phyloP scores from a whole-genome alignment of 2,329 filamentous ascomycete species.

The Claviceps sp. region DNA sequence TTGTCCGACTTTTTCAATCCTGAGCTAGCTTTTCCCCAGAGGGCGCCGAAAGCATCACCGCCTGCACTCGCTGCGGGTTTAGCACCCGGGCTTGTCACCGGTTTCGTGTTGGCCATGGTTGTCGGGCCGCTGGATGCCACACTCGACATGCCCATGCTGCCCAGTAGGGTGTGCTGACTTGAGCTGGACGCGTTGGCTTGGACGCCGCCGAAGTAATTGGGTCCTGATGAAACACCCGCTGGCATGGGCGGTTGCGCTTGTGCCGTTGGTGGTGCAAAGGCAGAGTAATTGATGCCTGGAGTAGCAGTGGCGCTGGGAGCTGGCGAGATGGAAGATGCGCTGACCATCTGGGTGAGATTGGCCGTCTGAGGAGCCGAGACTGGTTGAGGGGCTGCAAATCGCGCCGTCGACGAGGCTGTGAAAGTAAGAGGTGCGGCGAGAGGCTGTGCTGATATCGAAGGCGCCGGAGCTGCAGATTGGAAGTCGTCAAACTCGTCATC shows the following conservation, averaged over 20 bases:
- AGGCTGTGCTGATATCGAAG: constrained; percentile 32
- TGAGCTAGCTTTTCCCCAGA: constrained; percentile 66
- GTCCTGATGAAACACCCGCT: constrained; percentile 57
- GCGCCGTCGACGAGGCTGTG: constrained; percentile 41
- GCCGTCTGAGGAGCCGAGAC: constrained; percentile 70
- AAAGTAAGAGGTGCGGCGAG: constrained; percentile 35
- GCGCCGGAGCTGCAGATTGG: constrained; percentile 64
- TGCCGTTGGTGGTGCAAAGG: constrained; percentile 32
- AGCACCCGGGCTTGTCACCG: constrained; percentile 30
- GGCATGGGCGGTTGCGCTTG: constrained; percentile 39
- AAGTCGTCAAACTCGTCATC: constrained; percentile 98
- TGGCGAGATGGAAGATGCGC: constrained; percentile 69
- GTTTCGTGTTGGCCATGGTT: constrained; percentile 33
- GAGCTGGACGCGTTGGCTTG: constrained; percentile 24
- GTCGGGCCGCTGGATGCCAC: constrained; percentile 22
- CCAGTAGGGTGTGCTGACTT: constrained; percentile 12
- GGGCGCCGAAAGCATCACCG: constrained; percentile 77
- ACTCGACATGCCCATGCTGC: constrained; percentile 18
- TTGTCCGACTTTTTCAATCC: constrained; percentile 62
- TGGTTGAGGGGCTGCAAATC: constrained; percentile 72
- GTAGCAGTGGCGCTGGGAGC: constrained; percentile 43
- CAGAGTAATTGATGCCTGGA: constrained; percentile 49
- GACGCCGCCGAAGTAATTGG: constrained; percentile 93
- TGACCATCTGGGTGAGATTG: constrained; percentile 67
- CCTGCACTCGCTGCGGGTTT: constrained; percentile 46